Conservation (phyloP, 1,284 basidiomycete genomes). For the Sanguinoderma infundibulare region DNA sequence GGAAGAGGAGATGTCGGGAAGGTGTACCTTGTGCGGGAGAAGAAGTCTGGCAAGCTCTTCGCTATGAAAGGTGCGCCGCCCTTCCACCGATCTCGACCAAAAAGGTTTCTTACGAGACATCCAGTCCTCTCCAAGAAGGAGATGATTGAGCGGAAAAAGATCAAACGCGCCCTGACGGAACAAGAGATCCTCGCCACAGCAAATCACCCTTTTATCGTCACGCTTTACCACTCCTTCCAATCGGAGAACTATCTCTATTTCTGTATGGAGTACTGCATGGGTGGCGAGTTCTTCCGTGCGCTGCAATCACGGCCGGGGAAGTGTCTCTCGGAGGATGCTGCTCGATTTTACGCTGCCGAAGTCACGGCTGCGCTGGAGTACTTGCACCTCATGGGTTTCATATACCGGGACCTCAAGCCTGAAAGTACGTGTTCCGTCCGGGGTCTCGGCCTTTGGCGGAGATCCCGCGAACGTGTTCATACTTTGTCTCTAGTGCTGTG, state of each 20-base stretch:
- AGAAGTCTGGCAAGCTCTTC: constrained; percentile 91
- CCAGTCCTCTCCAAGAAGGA: constrained; percentile 94
- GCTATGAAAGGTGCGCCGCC: constrained; percentile 89
- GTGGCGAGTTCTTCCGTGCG: constrained; percentile 98
- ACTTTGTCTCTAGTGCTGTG: constrained; percentile 9
- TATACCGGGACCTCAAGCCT: constrained; percentile 98
- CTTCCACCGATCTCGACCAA: constrained; percentile 11
- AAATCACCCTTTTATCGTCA: constrained; percentile 98
- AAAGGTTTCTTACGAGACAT: constrained; percentile 6
- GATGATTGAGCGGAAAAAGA: constrained; percentile 98
- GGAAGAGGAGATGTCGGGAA: constrained; percentile 97
- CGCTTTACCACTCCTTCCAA: constrained; percentile 96
- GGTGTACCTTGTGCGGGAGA: constrained; percentile 95
- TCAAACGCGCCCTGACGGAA: constrained; percentile 95
- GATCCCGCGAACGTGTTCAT: constrained; percentile 15
- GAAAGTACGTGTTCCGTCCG: constrained; percentile 77
- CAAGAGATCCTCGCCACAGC: constrained; percentile 96
- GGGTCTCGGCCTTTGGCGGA: constrained; percentile 1
- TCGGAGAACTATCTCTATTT: constrained; percentile 97
- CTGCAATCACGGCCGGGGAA: constrained; percentile 94
- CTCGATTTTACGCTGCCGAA: constrained; percentile 98
- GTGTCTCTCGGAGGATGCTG: constrained; percentile 93
- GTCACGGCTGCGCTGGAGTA: constrained; percentile 98
- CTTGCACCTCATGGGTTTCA: constrained; percentile 98
- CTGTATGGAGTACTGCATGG: constrained; percentile 99